Evolutionary conservation across 1,284 basidiomycete species (phyloP).

Genomic region (Xerocomus amazonicus): DNA sequence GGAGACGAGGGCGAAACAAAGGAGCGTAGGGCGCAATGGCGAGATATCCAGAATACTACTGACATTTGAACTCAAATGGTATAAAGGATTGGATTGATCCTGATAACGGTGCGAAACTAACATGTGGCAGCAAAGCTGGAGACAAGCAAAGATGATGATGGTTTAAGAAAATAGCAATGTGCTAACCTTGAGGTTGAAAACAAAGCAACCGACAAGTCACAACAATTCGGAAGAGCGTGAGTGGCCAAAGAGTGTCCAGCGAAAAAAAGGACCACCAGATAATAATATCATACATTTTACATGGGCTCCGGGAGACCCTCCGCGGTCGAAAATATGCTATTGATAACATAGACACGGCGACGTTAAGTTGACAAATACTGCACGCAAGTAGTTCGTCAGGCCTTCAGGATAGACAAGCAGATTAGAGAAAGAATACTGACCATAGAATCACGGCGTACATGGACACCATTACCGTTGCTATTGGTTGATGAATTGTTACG

Average conservation of each 20-base stretch:
- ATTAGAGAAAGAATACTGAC: constrained; percentile 6
- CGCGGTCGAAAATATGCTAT: constrained; percentile 24
- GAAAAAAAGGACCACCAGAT: constrained; percentile 11
- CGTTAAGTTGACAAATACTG: constrained; percentile 29
- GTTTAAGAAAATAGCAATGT: constrained; percentile 23
- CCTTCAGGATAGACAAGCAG: constrained; percentile 13
- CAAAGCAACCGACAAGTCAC: constrained; percentile 3
- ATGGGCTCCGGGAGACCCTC: constrained; percentile 12
- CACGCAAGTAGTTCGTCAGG: neutral
- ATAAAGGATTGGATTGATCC: constrained; percentile 3
- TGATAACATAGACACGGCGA: constrained; percentile 27
- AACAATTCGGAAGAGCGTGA: constrained; percentile 7
- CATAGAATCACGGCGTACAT: constrained; percentile 16
- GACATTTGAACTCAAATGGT: constrained; percentile 11
- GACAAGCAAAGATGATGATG: neutral
- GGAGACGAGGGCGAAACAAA: constrained; percentile 4
- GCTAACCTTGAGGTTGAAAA: constrained; percentile 8
- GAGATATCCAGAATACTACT: constrained; percentile 6
- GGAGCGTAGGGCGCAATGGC: constrained; percentile 13
- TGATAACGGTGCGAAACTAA: constrained; percentile 10
- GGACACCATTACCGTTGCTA: constrained; percentile 22
- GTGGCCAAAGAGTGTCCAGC: constrained; percentile 9
- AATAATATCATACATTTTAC: constrained; percentile 29
- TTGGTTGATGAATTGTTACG: constrained; percentile 12
- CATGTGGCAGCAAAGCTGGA: constrained; percentile 6